A percentile compares a stretch with the other conserved stretches of the same genome.
phyloP scores from a whole-genome alignment of 495 filamentous ascomycete genomes.

The Rostrohypoxylon terebratum region DNA sequence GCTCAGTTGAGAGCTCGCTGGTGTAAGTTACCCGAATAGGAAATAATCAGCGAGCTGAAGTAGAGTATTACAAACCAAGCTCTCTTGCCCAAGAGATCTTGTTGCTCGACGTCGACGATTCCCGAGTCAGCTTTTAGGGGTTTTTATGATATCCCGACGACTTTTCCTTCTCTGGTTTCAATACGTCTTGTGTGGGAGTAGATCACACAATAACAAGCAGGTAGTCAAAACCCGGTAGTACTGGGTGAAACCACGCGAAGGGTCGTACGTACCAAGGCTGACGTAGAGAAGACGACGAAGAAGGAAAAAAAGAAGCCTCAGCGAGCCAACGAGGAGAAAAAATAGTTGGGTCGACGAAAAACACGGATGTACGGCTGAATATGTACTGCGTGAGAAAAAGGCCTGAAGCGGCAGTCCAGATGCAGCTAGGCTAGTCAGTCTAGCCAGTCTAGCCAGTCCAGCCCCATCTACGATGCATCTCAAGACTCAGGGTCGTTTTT shows the following conservation, averaged over 20 bases:
- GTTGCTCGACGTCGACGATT: slow-evolving; percentile 1
- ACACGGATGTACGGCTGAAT: slow-evolving; percentile 33
- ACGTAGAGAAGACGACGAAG: not conserved
- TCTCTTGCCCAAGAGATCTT: slow-evolving; percentile 1
- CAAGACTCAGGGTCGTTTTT: slow-evolving; percentile 31
- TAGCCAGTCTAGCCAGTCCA: slow-evolving; percentile 31
- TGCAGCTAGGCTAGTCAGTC: slow-evolving; percentile 34
- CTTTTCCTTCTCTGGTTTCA: slow-evolving; percentile 8
- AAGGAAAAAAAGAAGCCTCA: not conserved
- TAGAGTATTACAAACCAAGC: not conserved
- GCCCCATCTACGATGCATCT: slow-evolving; percentile 29
- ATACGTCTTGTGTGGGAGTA: not conserved
- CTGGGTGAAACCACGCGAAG: slow-evolving; percentile 9
- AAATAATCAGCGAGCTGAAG: not conserved
- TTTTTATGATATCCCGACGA: slow-evolving; percentile 6
- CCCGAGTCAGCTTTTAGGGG: not conserved
- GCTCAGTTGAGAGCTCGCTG: not conserved
- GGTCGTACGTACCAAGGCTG: slow-evolving; percentile 4
- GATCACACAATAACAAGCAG: not conserved
- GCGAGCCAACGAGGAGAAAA: slow-evolving; percentile 1
- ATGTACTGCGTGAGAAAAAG: slow-evolving; percentile 35
- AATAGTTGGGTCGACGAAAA: not conserved
- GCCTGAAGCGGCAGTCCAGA: slow-evolving; percentile 21
- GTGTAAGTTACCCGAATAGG: slow-evolving; percentile 30
- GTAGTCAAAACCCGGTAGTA: not conserved